These are phyloP conservation scores for Penicillium sp. DNA, from an alignment of 2,329 filamentous ascomycete species.

Conservation along the genomic window DNA sequence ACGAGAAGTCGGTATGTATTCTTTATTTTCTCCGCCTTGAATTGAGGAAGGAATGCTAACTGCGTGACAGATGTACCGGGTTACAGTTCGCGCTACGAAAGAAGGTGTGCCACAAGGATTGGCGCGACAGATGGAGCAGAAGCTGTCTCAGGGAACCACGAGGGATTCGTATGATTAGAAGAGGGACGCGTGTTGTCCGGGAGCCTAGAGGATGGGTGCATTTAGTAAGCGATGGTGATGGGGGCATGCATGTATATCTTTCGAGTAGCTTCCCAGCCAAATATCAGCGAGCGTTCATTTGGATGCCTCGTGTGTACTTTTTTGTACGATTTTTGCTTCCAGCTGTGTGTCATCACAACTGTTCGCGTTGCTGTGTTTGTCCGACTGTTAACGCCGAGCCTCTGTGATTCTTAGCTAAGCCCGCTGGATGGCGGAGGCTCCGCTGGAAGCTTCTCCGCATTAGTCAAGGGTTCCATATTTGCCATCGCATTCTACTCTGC, in stretches of 20 bases:
- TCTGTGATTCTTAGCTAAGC: constrained; percentile 21
- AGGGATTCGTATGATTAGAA: constrained; percentile 14
- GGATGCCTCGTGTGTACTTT: constrained; percentile 6
- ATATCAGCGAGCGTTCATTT: constrained; percentile 22
- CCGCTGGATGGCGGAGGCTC: not conserved
- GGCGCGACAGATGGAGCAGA: constrained; percentile 84
- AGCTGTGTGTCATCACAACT: too few species aligned
- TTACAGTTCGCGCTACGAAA: constrained; percentile 92
- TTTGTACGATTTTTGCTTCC: constrained; percentile 7
- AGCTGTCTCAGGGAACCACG: constrained; percentile 62
- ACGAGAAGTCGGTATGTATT: constrained; percentile 76
- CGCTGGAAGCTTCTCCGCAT: constrained; percentile 30
- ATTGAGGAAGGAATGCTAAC: constrained; percentile 7
- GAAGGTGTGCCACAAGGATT: constrained; percentile 81
- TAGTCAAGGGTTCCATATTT: constrained; percentile 21
- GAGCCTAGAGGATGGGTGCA: constrained; percentile 8
- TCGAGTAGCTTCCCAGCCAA: constrained; percentile 21
- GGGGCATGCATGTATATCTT: constrained; percentile 29
- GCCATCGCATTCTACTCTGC: constrained; percentile 27
- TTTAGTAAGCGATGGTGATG: constrained; percentile 1
- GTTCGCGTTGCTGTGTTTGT: too few species aligned
- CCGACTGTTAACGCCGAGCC: constrained; percentile 1
- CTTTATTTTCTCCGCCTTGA: not conserved
- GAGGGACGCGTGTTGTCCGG: constrained; percentile 9
- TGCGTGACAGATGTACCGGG: constrained; percentile 77